These are phyloP conservation scores for Anthracocystis panici-leucophaei DNA, from an alignment of 1,284 basidiomycete species.

Conservation along the genomic window DNA sequence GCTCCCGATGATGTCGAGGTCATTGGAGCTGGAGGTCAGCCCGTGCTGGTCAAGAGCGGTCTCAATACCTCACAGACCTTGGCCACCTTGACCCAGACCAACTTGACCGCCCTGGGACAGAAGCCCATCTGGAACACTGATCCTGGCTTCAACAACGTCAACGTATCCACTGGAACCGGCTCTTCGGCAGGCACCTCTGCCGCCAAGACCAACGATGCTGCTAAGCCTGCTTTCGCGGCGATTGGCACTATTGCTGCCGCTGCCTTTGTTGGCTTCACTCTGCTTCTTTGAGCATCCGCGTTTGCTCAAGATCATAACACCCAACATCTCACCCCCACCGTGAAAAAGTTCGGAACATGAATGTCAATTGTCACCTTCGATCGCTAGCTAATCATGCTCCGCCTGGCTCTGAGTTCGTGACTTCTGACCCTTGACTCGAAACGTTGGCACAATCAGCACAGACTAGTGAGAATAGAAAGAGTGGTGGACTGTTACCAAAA, in stretches of 20 bases:
- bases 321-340: no score
- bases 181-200: slow-evolving; percentile 7
- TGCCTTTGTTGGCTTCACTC: slow-evolving; percentile 13
- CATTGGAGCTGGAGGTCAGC: slow-evolving; percentile 64
- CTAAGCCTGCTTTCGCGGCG: slow-evolving; percentile 19
- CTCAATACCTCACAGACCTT: slow-evolving; percentile 58
- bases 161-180: slow-evolving; percentile 22
- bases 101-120: slow-evolving; percentile 54
- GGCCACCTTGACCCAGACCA: slow-evolving; percentile 29
- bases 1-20: slow-evolving; percentile 64
- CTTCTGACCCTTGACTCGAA: no score
- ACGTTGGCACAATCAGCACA: no score
- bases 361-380: no score
- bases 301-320: background rate
- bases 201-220: slow-evolving; percentile 30
- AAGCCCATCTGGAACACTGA: slow-evolving; percentile 65
- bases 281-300: slow-evolving; percentile 13
- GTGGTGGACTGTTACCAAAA: no score
- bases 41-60: slow-evolving; percentile 57
- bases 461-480: no score
- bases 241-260: slow-evolving; percentile 22
- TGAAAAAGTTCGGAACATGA: no score
- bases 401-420: no score
- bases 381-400: no score
- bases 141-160: slow-evolving; percentile 48